Base-by-base conservation (phyloP, 2,329 filamentous ascomycete species). In the Microsporum audouinii region DNA sequence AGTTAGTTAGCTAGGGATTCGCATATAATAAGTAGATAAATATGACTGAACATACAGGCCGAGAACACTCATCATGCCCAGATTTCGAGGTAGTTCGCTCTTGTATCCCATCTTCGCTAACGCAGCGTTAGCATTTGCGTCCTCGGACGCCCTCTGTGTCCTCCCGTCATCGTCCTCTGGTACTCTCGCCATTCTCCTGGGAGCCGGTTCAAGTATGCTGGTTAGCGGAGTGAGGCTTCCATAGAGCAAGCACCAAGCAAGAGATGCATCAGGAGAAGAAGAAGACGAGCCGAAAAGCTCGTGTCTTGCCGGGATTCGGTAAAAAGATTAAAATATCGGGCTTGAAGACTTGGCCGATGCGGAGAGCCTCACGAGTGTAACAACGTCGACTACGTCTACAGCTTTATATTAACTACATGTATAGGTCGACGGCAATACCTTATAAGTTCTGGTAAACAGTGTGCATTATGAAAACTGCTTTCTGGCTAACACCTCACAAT, bases 41-140 rank as follows among this genome's bases (percentile, higher is more conserved):
- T 17, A 23, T 12, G 59, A 8, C 27, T 29, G n/a, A 41, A 72
- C 77, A 63, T 70, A 80, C 73, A 86, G 68, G 58, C 86, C 86
- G 51, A 89, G 76, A 33, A 89, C 83, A 68, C 83, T 86, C 68
- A 88, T 72, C 84, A 88, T 88, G 70, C 82, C 84, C 64, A 88
- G 71, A 66, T 83, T 84, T 63, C 85, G 79, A 14, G 85, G 85
- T 49, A 89, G 70, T 69, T 88, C 85, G 59, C 79, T 78, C 72
- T 82, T 82, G 77, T 88, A 88, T 59, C 85, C 86, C 83, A 88
- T 84, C 66, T 79, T 80, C 63, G 81, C 84, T 68, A 87, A 77
- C 59, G 82, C 81, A 63, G 81, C 82, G 70, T 86, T 82, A 63
- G 83, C 84, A 62, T 63, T 71, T 66, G 68, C 70, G 63, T 72